Base-by-base conservation (phyloP, 345 rosid species). In the Gossypium raimondii region DNA sequence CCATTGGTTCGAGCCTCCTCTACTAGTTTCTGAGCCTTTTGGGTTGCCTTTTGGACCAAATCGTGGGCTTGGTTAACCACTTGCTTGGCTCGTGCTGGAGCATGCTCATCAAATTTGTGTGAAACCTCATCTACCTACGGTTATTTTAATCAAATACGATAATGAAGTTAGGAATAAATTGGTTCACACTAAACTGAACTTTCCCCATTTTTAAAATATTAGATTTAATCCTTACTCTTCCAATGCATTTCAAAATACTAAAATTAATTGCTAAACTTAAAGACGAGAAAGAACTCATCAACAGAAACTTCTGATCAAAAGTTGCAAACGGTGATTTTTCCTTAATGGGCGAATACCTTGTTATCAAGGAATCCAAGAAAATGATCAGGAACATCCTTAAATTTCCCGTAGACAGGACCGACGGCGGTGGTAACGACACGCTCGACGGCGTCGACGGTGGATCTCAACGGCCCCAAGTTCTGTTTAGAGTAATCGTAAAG, bases 381-480 rank as follows among this genome's bases (percentile, higher is more conserved):
- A 83, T 85, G 74, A 64, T 79, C 89, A 6, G 98, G 97, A n/a
- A 87, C 83, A 76, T 80, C 84, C 67, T 87, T 89, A 67, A 87
- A 70, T 73, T 86, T 92, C 47, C 82, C 73, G 77, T 81, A 90
- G 27, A 92, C 93, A 7, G 98, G 98, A 4, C 84, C 76, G 2
- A 89, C 85, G 61, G 87, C 86, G 75, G 93, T 41, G 27, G 88
- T 82, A 38, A 92, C 95, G 18, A 92, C 86, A 0, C 85, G 81
- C 79, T 94, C 98, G 0, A 90, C 95, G n/a, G 84, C 86, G 1
- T 79, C 87, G 3, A 92, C 90, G 0, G 97, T 75, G 27, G 97
- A 78, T 77, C 87, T 86, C 65, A 94, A 78, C 12, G 97, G 89
- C 24, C 97, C 98, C 13, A 91, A 90, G 87, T 86, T 90, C 60